phyloP scores from a whole-genome alignment of 2,329 filamentous ascomycete genomes.

The Aaosphaeria pasadenensis region DNA sequence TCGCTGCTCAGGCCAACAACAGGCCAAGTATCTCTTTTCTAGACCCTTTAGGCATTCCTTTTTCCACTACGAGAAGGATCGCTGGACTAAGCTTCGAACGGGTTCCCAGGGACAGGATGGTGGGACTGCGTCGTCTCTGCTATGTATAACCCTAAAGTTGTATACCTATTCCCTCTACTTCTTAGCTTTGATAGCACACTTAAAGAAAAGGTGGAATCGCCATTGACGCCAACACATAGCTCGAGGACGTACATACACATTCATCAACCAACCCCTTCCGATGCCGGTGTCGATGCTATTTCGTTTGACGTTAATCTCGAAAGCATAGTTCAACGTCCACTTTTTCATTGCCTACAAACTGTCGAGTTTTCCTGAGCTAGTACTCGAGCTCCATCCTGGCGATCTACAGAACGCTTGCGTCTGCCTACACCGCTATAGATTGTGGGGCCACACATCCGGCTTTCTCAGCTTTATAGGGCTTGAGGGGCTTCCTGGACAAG shows the following conservation, averaged over 20 bases:
- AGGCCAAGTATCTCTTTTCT: constrained; percentile 1
- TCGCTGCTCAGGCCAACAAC: constrained; percentile 6
- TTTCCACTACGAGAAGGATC: constrained; percentile 2
- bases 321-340: too few relatives aligned
- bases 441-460: not conserved
- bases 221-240: too few relatives aligned
- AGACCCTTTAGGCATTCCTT: constrained; percentile 8
- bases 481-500: not conserved
- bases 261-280: too few relatives aligned
- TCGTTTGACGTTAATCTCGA: not conserved
- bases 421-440: too few relatives aligned
- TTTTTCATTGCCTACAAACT: too few relatives aligned
- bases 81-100: constrained; percentile 4
- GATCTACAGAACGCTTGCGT: too few relatives aligned
- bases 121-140: constrained; percentile 3
- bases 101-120: not conserved
- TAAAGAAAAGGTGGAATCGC: too few relatives aligned
- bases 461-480: not conserved
- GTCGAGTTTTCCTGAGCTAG: too few relatives aligned
- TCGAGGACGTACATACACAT: too few relatives aligned
- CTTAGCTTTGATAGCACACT: not conserved
- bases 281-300: not conserved
- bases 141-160: constrained; percentile 8
- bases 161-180: not conserved
- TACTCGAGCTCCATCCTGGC: too few relatives aligned